phyloP scores from a whole-genome alignment of 495 filamentous ascomycete species.

The Apodospora peruviana region DNA sequence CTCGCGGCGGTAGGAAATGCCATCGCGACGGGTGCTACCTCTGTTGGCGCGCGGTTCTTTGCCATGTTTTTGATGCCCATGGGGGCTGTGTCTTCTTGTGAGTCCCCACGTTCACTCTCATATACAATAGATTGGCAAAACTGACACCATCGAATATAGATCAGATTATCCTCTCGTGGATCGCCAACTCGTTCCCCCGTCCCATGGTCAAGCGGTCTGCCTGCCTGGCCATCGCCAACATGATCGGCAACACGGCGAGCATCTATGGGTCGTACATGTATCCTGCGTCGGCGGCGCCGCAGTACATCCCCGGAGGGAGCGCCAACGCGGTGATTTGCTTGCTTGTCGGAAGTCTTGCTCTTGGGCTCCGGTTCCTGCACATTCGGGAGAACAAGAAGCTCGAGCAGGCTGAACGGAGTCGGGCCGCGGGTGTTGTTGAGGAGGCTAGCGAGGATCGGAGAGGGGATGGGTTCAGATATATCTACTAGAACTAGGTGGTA shows the following conservation, averaged over 20 bases:
- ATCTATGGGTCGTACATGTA: conserved; percentile 56
- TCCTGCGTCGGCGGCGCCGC: conserved; percentile 42
- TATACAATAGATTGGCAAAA: not conserved
- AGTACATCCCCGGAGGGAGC: conserved; percentile 40
- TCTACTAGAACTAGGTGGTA: too few relatives aligned
- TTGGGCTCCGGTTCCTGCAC: conserved; percentile 38
- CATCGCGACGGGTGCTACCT: conserved; percentile 39
- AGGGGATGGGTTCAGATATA: not conserved
- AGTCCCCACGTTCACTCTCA: not conserved
- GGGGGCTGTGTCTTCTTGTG: conserved; percentile 40
- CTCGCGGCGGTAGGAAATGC: conserved; percentile 47
- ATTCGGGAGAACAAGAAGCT: conserved; percentile 46
- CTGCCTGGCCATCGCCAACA: conserved; percentile 50
- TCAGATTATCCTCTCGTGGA: conserved; percentile 49
- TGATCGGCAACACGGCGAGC: conserved; percentile 47
- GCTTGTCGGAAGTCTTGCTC: conserved; percentile 33
- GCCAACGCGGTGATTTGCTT: conserved; percentile 45
- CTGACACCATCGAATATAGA: conserved; percentile 9
- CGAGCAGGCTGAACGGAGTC: conserved; percentile 27
- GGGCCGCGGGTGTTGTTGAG: not conserved
- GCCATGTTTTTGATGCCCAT: conserved; percentile 47
- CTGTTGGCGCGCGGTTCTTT: conserved; percentile 43
- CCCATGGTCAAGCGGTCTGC: conserved; percentile 49
- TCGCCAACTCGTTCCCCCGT: conserved; percentile 47
- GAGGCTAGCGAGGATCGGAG: not conserved